Evolutionary conservation across 1,284 basidiomycete species (phyloP), one percentile per base, ranked within the genome.

Genomic region (Irpex rosettiformis): DNA sequence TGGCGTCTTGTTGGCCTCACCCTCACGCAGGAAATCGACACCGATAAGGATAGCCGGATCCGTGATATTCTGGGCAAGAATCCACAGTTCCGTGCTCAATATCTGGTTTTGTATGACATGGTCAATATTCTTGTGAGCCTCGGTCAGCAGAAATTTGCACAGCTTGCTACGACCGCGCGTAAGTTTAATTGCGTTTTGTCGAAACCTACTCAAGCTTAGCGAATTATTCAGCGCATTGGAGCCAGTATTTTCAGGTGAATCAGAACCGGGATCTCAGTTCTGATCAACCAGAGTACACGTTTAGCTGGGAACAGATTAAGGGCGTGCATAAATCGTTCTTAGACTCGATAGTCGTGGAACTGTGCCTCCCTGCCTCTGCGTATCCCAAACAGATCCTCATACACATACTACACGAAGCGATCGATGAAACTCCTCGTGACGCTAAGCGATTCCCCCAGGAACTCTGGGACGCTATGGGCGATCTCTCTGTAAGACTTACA

Each of bases 291-390:
- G 77, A 77, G 55, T 70, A 82, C 48, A 72, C 78, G 4, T 92
- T 92, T 68, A 84, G 91, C 63, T 85, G 80, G 79, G 72, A 69
- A 6, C 76, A 75, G 48, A 70, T 90, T 56, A 82, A 83, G 62
- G 74, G 77, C 25, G 82, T 85, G 40, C 83, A 87, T 65, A 79
- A 79, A 64, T 91, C 89, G 1, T 92, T 89, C 73, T 69, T 91
- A 47, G 90, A 91, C 69, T 89, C 88, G 1, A 88, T 91, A 58
- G 80, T 92, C 61, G 81, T 92, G 60, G 90, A 92, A 67, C 71
- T 92, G 2, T 88, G 85, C 66, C 84, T 92, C 61, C 89, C 89
- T 3, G 71, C 76, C 48, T 84, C 85, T 1, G 74, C 75, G 0
- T 88, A 87, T 69, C 86, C 89, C 1, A 82, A 80, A 65, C 76